These are phyloP conservation scores for Batrachochytrium dendrobatidis DNA, from an alignment of 371 early-diverging fungal genomes.

Conservation along the genomic window DNA sequence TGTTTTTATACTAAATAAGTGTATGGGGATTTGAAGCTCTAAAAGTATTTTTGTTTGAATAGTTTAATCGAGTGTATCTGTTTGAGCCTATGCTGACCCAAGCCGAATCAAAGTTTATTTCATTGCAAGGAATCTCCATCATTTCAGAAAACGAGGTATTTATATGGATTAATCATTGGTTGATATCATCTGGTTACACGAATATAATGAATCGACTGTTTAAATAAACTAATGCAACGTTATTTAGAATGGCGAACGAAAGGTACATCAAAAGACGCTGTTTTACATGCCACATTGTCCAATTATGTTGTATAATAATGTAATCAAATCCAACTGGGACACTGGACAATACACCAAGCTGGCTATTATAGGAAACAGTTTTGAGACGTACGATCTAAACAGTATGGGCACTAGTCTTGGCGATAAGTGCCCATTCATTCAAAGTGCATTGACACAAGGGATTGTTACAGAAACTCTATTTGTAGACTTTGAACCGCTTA, in stretches of 20 bases:
- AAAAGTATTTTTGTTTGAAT: background rate
- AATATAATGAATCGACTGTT: background rate
- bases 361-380: constrained; percentile 27
- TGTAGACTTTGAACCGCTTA: background rate
- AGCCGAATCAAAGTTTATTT: constrained; percentile 42
- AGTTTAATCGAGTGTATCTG: constrained; percentile 36
- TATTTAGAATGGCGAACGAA: constrained; percentile 18
- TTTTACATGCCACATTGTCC: constrained; percentile 73
- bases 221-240: background rate
- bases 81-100: constrained; percentile 59
- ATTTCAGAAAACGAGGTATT: constrained; percentile 44
- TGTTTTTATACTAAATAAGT: background rate
- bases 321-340: constrained; percentile 54
- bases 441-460: background rate
- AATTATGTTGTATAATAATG: constrained; percentile 52
- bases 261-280: constrained; percentile 32
- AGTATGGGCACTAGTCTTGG: background rate
- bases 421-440: background rate
- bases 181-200: too few relatives aligned
- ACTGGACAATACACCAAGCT: constrained; percentile 2
- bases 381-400: constrained; percentile 13
- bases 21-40: background rate
- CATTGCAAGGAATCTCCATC: constrained; percentile 28
- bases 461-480: background rate
- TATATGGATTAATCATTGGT: too few relatives aligned